phyloP scores from a whole-genome alignment of 768 basidiomycete species.

The Leccinum obscurum region DNA sequence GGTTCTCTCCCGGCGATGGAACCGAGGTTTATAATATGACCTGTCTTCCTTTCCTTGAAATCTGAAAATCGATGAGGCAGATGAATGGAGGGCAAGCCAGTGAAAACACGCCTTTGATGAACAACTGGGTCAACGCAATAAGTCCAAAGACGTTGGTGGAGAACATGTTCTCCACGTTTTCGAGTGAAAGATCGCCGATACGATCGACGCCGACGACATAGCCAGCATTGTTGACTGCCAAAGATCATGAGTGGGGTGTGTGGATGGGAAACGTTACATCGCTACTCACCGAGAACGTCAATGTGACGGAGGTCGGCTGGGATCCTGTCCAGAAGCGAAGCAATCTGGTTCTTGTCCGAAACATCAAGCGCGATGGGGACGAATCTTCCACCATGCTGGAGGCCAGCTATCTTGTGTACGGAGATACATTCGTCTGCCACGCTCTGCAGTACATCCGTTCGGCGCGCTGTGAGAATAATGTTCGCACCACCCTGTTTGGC shows the following conservation, averaged over 20 bases:
- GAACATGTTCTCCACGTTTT: slow-evolving; percentile 84
- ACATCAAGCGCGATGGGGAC: slow-evolving; percentile 75
- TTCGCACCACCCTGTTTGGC: slow-evolving; percentile 75
- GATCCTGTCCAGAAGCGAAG: slow-evolving; percentile 67
- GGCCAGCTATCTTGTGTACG: slow-evolving; percentile 72
- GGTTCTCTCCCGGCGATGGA: slow-evolving; percentile 88
- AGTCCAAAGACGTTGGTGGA: slow-evolving; percentile 81
- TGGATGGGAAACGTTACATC: neutral
- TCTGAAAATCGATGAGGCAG: slow-evolving; percentile 42
- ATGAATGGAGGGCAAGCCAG: neutral
- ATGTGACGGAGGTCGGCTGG: slow-evolving; percentile 69
- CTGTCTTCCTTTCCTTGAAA: slow-evolving; percentile 73
- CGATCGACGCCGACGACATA: slow-evolving; percentile 87
- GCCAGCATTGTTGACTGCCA: slow-evolving; percentile 76
- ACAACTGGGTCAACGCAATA: slow-evolving; percentile 77
- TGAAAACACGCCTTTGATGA: slow-evolving; percentile 49
- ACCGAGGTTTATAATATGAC: slow-evolving; percentile 94
- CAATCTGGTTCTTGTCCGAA: slow-evolving; percentile 71
- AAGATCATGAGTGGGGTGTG: neutral
- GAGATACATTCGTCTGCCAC: slow-evolving; percentile 65
- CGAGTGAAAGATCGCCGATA: slow-evolving; percentile 77
- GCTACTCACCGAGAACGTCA: slow-evolving; percentile 74
- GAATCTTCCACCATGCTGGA: slow-evolving; percentile 78
- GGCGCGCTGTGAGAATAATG: slow-evolving; percentile 80
- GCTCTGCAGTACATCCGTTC: slow-evolving; percentile 67